Evolutionary conservation across 83 land plant genomes (phyloP), one percentile per base, ranked within the genome.

Genomic region (Picea abies): DNA sequence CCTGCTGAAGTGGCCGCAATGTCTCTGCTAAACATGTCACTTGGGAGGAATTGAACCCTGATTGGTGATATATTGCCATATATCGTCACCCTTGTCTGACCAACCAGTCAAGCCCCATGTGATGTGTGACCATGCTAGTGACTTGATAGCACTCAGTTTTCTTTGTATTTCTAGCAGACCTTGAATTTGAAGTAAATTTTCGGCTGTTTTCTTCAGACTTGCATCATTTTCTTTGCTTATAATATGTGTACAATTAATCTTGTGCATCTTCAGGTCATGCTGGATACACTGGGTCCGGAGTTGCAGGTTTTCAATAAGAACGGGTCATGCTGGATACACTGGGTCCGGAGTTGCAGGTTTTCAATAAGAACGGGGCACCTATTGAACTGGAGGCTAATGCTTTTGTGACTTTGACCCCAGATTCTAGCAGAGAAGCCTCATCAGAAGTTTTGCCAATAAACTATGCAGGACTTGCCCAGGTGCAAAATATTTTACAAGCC

Each of bases 321-420:
- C 12, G 95, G 94, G 92, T 94, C 19, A 95, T 95, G 97, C 81
- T 95, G 41, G 97, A 95, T 79, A 95, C 93, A 14, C 77, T 90
- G 61, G 97, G 97, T 17, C 93, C 97, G 17, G 96, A 95, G 79
- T 83, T 95, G 22, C 91, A 87, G 47, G 89, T 95, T 60, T 0
- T 71, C 61, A 95, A 95, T 62, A 79, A 85, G 4, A 81, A 81
- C 12, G 95, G 83, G 75, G 81, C 83, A 20, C 81, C 90, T 1
- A 93, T 94, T 83, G 86, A 84, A 25, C 79, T 95, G 22, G 84
- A 85, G 76, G 92, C 77, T 81, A 94, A 89, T 58, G 79, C 87
- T 47, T 65, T 60, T 60, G 96, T 95, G 66, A 84, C 86, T 0
- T 60, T 95, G 19, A 95, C 96, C 64, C 94, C 97, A 19, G 96